Conservation (phyloP, 2,329 filamentous ascomycete genomes). For the Leptographium galeiforme region DNA sequence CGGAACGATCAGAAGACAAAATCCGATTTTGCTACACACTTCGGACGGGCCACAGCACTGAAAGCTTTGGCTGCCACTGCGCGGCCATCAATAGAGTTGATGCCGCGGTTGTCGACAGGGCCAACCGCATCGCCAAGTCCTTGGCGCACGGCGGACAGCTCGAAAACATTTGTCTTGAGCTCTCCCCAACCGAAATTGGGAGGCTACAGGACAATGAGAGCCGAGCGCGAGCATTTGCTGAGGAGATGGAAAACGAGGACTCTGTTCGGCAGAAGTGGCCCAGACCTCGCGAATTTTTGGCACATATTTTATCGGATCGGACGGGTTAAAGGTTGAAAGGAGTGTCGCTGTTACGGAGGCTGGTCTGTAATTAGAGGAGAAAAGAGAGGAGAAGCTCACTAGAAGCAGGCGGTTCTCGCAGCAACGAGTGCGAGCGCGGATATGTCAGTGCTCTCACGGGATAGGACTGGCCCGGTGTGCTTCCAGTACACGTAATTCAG, state of each 20-base stretch:
- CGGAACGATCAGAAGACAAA: constrained; percentile 41
- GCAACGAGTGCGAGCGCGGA: no score
- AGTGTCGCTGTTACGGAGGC: no score
- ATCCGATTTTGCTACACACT: constrained; percentile 64
- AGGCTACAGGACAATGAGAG: constrained; percentile 54
- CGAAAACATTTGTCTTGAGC: constrained; percentile 52
- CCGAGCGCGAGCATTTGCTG: constrained; percentile 45
- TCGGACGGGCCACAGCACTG: constrained; percentile 52
- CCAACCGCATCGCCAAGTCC: constrained; percentile 58
- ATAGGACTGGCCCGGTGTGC: no score
- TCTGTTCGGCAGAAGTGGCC: not conserved
- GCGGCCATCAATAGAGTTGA: constrained; percentile 80
- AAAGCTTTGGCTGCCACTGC: constrained; percentile 77
- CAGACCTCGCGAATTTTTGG: not conserved
- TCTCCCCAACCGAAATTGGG: constrained; percentile 50
- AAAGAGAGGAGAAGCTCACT: no score
- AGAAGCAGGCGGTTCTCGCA: no score
- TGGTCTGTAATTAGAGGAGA: no score
- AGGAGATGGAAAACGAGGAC: constrained; percentile 5
- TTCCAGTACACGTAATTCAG: no score
- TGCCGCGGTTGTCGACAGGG: constrained; percentile 55
- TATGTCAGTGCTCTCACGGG: no score
- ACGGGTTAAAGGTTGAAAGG: not conserved
- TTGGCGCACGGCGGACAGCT: constrained; percentile 64
- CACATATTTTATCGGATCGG: not conserved